Evolutionary conservation across 2,329 filamentous ascomycete genomes (phyloP).

Genomic region (Botrytis fabae): DNA sequence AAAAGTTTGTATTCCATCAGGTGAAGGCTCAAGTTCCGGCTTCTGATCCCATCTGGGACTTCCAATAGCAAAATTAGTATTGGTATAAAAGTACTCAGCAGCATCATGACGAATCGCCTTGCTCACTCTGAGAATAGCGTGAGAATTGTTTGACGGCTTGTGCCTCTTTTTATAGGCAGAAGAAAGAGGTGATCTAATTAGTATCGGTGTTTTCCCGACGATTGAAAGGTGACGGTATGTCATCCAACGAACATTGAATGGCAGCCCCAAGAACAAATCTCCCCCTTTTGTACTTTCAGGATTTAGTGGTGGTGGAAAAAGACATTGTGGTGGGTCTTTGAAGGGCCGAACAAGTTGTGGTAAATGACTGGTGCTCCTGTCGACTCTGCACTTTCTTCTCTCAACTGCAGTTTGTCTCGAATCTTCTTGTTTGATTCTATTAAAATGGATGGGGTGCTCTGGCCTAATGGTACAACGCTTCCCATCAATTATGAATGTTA

Average conservation of each 20-base stretch:
- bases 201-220: background rate
- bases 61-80: background rate
- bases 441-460: background rate
- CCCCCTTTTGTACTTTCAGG: background rate
- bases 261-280: background rate
- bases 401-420: background rate
- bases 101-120: background rate
- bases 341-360: background rate
- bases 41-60: background rate
- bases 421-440: background rate
- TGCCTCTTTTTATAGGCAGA: background rate
- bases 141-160: background rate
- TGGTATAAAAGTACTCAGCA: background rate
- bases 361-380: background rate
- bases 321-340: background rate
- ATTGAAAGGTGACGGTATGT: background rate
- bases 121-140: background rate
- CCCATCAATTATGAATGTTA: background rate
- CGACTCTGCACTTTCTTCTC: background rate
- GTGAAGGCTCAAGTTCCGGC: background rate
- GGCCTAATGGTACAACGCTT: background rate
- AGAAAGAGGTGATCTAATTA: background rate
- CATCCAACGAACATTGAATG: background rate
- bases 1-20: background rate
- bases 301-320: background rate